These are phyloP conservation scores for Atractiella rhizophila DNA, from an alignment of 768 basidiomycete species.

Conservation along the genomic window DNA sequence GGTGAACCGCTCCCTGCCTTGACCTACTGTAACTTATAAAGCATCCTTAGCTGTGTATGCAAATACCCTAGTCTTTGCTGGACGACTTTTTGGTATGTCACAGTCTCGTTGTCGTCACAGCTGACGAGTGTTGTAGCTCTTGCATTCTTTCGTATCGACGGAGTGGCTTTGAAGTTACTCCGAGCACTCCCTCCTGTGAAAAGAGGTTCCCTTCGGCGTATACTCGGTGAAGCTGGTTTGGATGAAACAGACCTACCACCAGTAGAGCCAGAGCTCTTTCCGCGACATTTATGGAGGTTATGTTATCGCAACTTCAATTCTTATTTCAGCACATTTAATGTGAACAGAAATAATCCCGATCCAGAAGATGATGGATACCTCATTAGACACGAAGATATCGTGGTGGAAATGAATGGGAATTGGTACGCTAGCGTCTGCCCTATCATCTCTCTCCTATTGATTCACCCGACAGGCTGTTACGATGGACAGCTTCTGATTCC, in stretches of 20 bases:
- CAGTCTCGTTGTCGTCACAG: background rate
- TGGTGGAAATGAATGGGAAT: conserved; percentile 16
- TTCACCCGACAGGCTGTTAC: conserved; percentile 26
- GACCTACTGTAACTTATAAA: background rate
- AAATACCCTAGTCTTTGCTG: conserved; percentile 26
- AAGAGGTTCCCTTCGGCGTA: conserved; percentile 20
- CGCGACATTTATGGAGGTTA: conserved; percentile 19
- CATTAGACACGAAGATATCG: background rate
- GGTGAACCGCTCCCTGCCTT: conserved; percentile 14
- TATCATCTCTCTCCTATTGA: too few relatives aligned
- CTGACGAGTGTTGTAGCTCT: conserved; percentile 18
- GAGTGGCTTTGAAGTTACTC: conserved; percentile 25
- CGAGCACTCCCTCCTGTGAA: conserved; percentile 23
- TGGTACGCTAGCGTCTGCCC: too few relatives aligned
- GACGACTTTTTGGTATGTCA: conserved; percentile 21
- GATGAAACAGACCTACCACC: conserved; percentile 5
- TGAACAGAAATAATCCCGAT: background rate
- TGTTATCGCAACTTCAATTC: conserved; percentile 19
- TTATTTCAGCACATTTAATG: conserved; percentile 14
- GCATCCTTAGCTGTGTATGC: conserved; percentile 21
- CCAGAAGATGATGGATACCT: background rate
- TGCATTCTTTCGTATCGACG: conserved; percentile 26
- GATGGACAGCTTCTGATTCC: conserved; percentile 28
- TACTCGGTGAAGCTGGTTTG: conserved; percentile 16
- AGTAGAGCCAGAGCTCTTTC: conserved; percentile 12